These are phyloP conservation scores for Eucalyptus marginata DNA, from an alignment of 345 rosid species.

Conservation along the genomic window DNA sequence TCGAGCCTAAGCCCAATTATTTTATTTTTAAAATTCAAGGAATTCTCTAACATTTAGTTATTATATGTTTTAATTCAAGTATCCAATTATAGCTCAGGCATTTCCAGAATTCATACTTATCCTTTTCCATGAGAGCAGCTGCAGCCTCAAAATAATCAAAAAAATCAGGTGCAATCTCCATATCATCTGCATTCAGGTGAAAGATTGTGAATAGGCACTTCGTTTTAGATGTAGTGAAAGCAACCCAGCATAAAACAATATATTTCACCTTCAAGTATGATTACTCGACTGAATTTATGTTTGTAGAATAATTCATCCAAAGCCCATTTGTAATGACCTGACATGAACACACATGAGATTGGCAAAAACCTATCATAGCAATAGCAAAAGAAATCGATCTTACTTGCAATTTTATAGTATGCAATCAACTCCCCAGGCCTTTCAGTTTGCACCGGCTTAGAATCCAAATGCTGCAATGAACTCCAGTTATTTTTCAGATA, in stretches of 20 bases:
- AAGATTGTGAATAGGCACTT: neutral
- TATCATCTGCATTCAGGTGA: conserved; percentile 58
- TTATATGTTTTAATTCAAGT: neutral
- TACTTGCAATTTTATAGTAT: conserved; percentile 95
- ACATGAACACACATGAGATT: neutral
- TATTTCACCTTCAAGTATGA: conserved; percentile 85
- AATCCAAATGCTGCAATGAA: conserved; percentile 75
- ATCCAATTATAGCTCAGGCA: neutral
- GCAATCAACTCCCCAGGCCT: conserved; percentile 94
- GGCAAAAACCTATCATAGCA: neutral
- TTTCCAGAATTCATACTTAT: conserved; percentile 44
- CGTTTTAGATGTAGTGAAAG: neutral
- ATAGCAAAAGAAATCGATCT: conserved; percentile 11
- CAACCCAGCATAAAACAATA: neutral
- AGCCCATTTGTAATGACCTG: conserved; percentile 99
- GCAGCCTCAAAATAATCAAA: conserved; percentile 97
- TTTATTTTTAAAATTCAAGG: neutral
- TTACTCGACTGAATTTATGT: conserved; percentile 70
- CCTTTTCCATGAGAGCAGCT: conserved; percentile 80
- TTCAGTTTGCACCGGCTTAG: conserved; percentile 56
- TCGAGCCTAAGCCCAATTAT: neutral
- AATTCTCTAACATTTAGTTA: neutral
- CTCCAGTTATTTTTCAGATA: neutral
- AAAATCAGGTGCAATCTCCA: conserved; percentile 97
- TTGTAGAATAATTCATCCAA: conserved; percentile 78